Evolutionary conservation across 1,139 yeast genomes (phyloP).

Genomic region (Arxiozyma telluris): DNA sequence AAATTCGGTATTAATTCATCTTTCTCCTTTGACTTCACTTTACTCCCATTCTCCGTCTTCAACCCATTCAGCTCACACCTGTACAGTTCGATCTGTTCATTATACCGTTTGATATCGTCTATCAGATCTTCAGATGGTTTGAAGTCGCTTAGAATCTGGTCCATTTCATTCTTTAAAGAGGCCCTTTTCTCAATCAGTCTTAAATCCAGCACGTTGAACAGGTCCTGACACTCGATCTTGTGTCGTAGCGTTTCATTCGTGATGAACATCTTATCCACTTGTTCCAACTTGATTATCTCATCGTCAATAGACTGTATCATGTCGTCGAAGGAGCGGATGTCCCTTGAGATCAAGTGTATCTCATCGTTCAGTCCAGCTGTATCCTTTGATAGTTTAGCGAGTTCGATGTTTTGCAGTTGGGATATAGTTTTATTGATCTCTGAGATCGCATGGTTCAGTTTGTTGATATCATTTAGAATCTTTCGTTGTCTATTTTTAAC

Average conservation of each 20-base stretch:
- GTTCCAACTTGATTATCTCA: background rate
- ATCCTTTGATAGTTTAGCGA: constrained; percentile 15
- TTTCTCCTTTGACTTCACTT: background rate
- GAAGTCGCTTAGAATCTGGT: constrained; percentile 9
- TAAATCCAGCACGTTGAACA: constrained; percentile 1
- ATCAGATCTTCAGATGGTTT: constrained; percentile 13
- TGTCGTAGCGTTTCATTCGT: background rate
- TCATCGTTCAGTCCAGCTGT: constrained; percentile 5
- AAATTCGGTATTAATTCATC: background rate
- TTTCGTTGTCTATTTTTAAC: constrained; percentile 19
- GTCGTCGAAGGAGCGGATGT: constrained; percentile 3
- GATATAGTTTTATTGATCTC: constrained; percentile 22
- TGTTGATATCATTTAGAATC: constrained; percentile 19
- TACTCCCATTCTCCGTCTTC: background rate
- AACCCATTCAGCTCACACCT: background rate
- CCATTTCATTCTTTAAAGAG: constrained; percentile 12
- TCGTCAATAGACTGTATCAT: background rate
- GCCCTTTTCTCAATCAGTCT: background rate
- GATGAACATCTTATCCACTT: constrained; percentile 7
- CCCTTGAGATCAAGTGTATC: background rate
- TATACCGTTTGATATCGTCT: background rate
- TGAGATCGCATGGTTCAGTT: constrained; percentile 17
- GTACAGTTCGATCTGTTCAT: background rate
- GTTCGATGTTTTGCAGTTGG: constrained; percentile 10
- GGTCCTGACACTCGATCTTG: constrained; percentile 1